Evolutionary conservation across 768 basidiomycete genomes (phyloP).

Genomic region (Agaricus subrufescens): DNA sequence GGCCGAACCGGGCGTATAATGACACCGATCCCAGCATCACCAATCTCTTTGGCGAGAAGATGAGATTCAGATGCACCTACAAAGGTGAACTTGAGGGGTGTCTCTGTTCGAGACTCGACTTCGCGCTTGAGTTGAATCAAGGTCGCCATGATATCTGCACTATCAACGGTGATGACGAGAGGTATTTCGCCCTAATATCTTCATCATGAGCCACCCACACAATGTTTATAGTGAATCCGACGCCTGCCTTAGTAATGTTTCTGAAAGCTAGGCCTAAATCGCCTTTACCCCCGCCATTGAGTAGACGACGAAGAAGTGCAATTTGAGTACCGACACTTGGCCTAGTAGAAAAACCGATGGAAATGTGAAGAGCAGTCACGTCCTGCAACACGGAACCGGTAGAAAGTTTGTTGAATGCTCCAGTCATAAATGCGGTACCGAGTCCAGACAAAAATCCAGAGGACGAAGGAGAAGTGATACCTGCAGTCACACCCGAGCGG

Average conservation of each 20-base stretch:
- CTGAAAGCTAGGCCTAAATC: constrained; percentile 38
- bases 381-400: constrained; percentile 57
- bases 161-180: constrained; percentile 57
- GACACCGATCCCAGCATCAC: constrained; percentile 62
- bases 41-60: constrained; percentile 69
- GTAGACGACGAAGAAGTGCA: constrained; percentile 48
- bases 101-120: constrained; percentile 39
- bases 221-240: background rate
- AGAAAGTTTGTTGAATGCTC: constrained; percentile 50
- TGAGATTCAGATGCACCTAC: constrained; percentile 63
- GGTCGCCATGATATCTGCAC: constrained; percentile 66
- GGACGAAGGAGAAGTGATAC: constrained; percentile 50
- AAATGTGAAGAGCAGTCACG: constrained; percentile 56
- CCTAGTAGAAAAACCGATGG: constrained; percentile 33
- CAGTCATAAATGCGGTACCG: constrained; percentile 53
- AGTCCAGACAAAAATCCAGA: constrained; percentile 51
- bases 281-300: constrained; percentile 34
- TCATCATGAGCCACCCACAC: background rate
- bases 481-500: constrained; percentile 57
- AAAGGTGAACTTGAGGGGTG: constrained; percentile 43
- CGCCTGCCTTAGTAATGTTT: constrained; percentile 39
- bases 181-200: constrained; percentile 44
- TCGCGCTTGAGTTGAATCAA: constrained; percentile 63
- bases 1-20: constrained; percentile 62
- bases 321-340: constrained; percentile 68